phyloP scores from a whole-genome alignment of 495 filamentous ascomycete genomes.

The Penicillium desertorum region DNA sequence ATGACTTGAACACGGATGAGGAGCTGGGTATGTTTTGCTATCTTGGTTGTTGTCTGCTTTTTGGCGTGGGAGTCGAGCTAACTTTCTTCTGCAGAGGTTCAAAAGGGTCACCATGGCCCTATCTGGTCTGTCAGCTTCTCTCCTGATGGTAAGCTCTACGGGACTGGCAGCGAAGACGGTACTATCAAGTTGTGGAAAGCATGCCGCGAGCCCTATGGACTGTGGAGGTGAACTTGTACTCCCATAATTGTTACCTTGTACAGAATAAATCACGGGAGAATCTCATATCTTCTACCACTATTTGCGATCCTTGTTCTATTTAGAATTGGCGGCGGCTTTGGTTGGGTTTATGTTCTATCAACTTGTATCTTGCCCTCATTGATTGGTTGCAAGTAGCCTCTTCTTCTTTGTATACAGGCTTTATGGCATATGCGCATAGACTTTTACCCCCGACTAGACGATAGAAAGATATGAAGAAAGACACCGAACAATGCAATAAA shows the following conservation, averaged over 20 bases:
- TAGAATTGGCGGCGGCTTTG: slow-evolving; percentile 2
- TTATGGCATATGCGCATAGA: neutral
- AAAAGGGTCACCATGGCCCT: slow-evolving; percentile 96
- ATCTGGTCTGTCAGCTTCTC: slow-evolving; percentile 95
- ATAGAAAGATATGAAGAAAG: neutral
- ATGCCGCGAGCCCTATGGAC: slow-evolving; percentile 62
- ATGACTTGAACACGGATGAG: slow-evolving; percentile 75
- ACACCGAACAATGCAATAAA: neutral
- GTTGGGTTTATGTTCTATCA: neutral
- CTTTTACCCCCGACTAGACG: neutral
- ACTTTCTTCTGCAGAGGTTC: slow-evolving; percentile 60
- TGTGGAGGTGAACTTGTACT: slow-evolving; percentile 54
- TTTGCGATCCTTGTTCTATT: neutral
- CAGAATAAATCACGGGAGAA: neutral
- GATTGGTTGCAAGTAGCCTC: neutral
- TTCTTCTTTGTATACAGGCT: neutral
- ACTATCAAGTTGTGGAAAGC: slow-evolving; percentile 94
- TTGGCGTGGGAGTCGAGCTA: slow-evolving; percentile 15
- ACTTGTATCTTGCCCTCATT: neutral
- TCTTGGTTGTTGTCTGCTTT: neutral
- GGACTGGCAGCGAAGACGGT: slow-evolving; percentile 94
- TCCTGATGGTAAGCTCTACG: slow-evolving; percentile 92
- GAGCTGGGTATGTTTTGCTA: slow-evolving; percentile 62
- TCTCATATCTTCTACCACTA: neutral
- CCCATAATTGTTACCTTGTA: slow-evolving; percentile 10